Base-by-base conservation (phyloP, 768 basidiomycete species). In the Tylopilus sp. region DNA sequence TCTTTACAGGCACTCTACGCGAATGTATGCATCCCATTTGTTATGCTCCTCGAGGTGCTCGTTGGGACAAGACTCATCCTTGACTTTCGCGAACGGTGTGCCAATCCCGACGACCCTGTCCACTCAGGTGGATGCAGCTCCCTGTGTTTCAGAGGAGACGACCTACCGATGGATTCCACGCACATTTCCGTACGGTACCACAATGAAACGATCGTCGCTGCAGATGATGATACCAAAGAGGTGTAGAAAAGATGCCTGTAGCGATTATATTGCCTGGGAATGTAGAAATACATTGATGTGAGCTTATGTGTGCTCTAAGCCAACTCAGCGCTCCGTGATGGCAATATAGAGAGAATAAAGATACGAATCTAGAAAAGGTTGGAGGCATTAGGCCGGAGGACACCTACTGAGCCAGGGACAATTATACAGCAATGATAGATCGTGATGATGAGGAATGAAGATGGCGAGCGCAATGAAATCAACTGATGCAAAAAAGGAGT, bases 31-130 rank as follows among this genome's bases (percentile, higher is more conserved):
- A 47, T 64, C 20, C 66, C 67, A 2, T 57, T 68, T 31, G 64
- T 68, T 38, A 68, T 68, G 67, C 44, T 68, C 11, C 55, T 66
- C 18, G 68, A 70, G 35, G 55, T 62, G 20, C 30, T 70, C 28
- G 52, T 68, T 12, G 68, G 67, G 1, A 68, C 66, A 20, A 53
- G 66, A 26, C 64, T 68, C 31, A 66, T 68, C 31, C 62, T 68
- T 45, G 57, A 62, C 26, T 68, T 69, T 42, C 68, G 66, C 2
- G 66, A 64, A 47, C 68, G 68, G 15, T 68, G 58, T 25, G 31
- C 57, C 21, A 56, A 48, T 15, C 3, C 47, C n/a, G 59, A 61
- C 11, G 61, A 52, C 12, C 42, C 51, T 1, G 12, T 50, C 18
- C 30, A 52, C 21, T 55, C 55, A 6, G 48, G 41, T 17, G 46